These are phyloP conservation scores for Ophiostoma sp. DNA, from an alignment of 2,329 filamentous ascomycete species.

Conservation along the genomic window DNA sequence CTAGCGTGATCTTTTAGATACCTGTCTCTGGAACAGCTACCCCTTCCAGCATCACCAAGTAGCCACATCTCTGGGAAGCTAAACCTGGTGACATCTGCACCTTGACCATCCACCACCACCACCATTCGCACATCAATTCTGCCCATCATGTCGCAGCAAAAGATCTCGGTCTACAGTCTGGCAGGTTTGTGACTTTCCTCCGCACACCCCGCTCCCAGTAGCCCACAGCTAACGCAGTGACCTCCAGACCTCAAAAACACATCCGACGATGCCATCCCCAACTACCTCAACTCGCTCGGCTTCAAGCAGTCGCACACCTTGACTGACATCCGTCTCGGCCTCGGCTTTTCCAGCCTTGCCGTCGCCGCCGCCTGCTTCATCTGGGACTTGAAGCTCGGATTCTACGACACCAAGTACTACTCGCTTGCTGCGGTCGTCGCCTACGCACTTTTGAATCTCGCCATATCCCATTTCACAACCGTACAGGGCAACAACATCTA, in stretches of 20 bases:
- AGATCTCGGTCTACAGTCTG: slow-evolving; percentile 62
- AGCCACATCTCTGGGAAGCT: slow-evolving; percentile 12
- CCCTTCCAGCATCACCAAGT: neutral
- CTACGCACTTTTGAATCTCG: slow-evolving; percentile 74
- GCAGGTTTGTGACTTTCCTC: slow-evolving; percentile 43
- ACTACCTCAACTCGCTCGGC: slow-evolving; percentile 83
- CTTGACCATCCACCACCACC: neutral
- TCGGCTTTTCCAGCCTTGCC: slow-evolving; percentile 77
- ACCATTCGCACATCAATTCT: neutral
- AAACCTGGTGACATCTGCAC: neutral
- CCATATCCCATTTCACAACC: slow-evolving; percentile 79
- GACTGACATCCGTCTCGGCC: slow-evolving; percentile 71
- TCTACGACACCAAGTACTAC: slow-evolving; percentile 76
- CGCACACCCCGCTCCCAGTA: neutral
- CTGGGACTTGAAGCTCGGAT: slow-evolving; percentile 87
- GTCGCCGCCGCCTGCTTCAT: slow-evolving; percentile 80
- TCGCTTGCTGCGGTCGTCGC: slow-evolving; percentile 71
- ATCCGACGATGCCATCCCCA: slow-evolving; percentile 86
- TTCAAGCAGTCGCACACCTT: slow-evolving; percentile 79
- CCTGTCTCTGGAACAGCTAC: neutral
- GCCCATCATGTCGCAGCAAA: slow-evolving; percentile 44
- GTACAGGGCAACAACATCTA: slow-evolving; percentile 82
- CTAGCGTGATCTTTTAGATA: neutral
- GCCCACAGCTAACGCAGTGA: neutral
- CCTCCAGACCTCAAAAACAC: slow-evolving; percentile 86